Evolutionary conservation across 306 rosid species (phyloP).

Genomic region (Ceratonia siliqua): DNA sequence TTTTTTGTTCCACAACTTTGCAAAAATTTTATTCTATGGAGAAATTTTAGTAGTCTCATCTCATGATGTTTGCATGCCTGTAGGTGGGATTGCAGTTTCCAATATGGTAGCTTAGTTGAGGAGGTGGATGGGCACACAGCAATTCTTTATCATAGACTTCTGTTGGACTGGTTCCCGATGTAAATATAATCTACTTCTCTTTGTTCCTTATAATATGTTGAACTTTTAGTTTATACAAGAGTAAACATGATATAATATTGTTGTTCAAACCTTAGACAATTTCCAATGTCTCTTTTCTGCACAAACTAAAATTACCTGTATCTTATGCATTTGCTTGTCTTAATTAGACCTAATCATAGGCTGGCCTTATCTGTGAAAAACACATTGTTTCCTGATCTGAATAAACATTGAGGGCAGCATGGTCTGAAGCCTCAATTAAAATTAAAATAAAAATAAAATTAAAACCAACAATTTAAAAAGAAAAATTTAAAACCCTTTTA

Average conservation of each 20-base stretch:
- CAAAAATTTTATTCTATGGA: background rate
- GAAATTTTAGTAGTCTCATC: background rate
- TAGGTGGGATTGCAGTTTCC: conserved; percentile 99
- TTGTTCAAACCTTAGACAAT: background rate
- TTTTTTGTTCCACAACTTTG: background rate
- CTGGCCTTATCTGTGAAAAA: too few relatives aligned
- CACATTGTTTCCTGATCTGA: too few relatives aligned
- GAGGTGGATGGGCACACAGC: conserved; percentile 99
- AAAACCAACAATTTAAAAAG: too few relatives aligned
- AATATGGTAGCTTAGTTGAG: conserved; percentile 90
- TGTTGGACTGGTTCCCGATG: conserved; percentile 97
- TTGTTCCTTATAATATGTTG: background rate
- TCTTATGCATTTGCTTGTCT: conserved; percentile 6
- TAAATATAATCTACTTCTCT: conserved; percentile 41
- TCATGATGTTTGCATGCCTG: conserved; percentile 33
- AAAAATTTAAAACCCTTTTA: too few relatives aligned
- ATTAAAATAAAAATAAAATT: too few relatives aligned
- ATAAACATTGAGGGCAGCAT: too few relatives aligned
- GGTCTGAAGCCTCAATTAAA: too few relatives aligned
- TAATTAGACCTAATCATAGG: too few relatives aligned
- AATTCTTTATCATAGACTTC: conserved; percentile 93
- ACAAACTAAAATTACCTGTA: conserved; percentile 4
- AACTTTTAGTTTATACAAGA: background rate
- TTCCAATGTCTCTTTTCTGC: background rate
- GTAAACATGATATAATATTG: conserved; percentile 19